Conservation (phyloP, 192 early-diverging fungal genomes). For the Backusella morwellensis region DNA sequence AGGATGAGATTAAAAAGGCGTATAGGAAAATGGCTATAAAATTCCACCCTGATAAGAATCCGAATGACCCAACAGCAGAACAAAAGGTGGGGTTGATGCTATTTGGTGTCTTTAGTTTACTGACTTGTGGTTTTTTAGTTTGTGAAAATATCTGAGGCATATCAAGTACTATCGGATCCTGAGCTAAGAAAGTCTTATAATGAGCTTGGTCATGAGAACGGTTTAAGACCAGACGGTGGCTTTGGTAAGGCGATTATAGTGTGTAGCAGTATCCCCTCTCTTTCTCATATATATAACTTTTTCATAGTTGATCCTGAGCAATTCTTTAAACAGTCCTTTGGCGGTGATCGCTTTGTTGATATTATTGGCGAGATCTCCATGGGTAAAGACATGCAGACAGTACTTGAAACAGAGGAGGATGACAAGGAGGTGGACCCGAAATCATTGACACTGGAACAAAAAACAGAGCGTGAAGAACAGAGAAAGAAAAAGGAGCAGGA, state of each 20-base stretch:
- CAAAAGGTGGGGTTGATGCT: constrained; percentile 18
- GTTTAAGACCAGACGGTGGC: constrained; percentile 59
- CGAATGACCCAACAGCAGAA: constrained; percentile 27
- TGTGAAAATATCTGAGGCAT: constrained; percentile 95
- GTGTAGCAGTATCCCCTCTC: background rate
- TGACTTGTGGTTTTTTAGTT: constrained; percentile 50
- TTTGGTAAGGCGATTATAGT: constrained; percentile 43
- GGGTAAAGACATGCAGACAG: constrained; percentile 87
- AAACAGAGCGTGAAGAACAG: constrained; percentile 55
- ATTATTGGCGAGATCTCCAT: constrained; percentile 98
- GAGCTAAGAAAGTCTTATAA: constrained; percentile 86
- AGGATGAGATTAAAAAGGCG: constrained; percentile 89
- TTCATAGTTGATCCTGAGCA: constrained; percentile 82
- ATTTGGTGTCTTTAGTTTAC: too few relatives aligned
- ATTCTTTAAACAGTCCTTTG: constrained; percentile 96
- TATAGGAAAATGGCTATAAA: constrained; percentile 83
- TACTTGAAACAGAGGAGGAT: constrained; percentile 61
- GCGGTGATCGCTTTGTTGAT: constrained; percentile 93
- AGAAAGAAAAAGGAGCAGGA: constrained; percentile 59
- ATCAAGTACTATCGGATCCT: constrained; percentile 94
- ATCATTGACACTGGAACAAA: constrained; percentile 47
- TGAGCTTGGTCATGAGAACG: constrained; percentile 71
- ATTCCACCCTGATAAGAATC: constrained; percentile 90
- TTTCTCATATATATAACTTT: background rate
- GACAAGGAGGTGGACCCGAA: constrained; percentile 17